These are phyloP conservation scores for Bidens hawaiensis DNA, from an alignment of 140 eudicot genomes.

Conservation along the genomic window DNA sequence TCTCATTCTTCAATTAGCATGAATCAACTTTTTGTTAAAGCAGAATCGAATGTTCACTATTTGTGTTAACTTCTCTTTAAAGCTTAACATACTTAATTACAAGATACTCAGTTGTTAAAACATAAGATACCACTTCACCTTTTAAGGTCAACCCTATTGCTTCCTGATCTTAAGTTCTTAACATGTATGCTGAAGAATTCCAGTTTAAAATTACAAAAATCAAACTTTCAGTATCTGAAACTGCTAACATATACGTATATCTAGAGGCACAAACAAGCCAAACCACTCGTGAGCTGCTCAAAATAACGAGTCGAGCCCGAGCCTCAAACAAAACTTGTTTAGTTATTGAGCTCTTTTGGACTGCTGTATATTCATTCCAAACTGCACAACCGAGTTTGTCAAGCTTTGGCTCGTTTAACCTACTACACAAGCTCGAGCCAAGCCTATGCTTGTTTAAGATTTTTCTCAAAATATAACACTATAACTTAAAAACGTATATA, in stretches of 20 bases:
- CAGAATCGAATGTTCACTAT: neutral
- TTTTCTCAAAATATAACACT: too few relatives aligned
- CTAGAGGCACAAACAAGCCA: neutral
- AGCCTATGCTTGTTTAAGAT: too few relatives aligned
- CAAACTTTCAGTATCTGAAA: neutral
- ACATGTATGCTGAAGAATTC: neutral
- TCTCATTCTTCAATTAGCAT: neutral
- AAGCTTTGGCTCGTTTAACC: too few relatives aligned
- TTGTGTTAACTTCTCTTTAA: neutral
- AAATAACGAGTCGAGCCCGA: too few relatives aligned
- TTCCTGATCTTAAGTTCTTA: neutral
- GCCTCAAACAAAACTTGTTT: too few relatives aligned
- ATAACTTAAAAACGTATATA: too few relatives aligned
- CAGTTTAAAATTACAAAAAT: neutral
- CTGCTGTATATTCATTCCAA: too few relatives aligned
- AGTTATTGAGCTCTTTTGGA: too few relatives aligned
- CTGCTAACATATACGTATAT: neutral
- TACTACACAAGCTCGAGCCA: too few relatives aligned
- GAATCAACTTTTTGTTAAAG: neutral
- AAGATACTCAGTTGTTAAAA: neutral
- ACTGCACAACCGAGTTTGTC: too few relatives aligned
- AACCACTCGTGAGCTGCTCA: too few relatives aligned
- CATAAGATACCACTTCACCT: neutral
- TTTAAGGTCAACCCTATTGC: neutral
- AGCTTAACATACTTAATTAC: neutral